Conservation (phyloP, 2,329 filamentous ascomycete genomes). For the Claviceps humidiphila region DNA sequence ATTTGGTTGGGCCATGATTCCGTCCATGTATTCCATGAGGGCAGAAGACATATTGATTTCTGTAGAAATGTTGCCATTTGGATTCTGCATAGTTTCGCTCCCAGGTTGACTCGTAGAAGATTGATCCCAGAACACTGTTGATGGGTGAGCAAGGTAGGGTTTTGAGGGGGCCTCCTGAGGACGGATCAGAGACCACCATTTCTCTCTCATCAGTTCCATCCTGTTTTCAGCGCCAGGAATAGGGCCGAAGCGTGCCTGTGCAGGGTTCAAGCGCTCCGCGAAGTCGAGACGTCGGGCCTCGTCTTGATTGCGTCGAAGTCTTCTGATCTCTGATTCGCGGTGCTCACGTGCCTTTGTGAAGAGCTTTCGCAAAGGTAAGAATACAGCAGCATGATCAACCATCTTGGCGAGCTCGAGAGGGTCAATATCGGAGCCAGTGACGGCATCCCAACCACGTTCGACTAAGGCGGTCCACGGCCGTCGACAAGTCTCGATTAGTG, state of each 20-base stretch:
- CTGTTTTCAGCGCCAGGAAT: slow-evolving; percentile 32
- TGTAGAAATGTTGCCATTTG: slow-evolving; percentile 7
- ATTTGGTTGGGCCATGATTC: slow-evolving; percentile 23
- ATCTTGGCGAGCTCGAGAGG: slow-evolving; percentile 31
- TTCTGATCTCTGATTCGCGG: slow-evolving; percentile 35
- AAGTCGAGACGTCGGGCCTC: slow-evolving; percentile 36
- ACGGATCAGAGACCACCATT: slow-evolving; percentile 38
- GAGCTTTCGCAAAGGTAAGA: slow-evolving; percentile 40
- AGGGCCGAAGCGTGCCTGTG: slow-evolving; percentile 33
- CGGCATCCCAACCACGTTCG: slow-evolving; percentile 36
- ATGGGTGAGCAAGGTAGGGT: not conserved
- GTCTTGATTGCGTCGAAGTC: slow-evolving; percentile 33
- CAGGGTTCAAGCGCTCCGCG: slow-evolving; percentile 30
- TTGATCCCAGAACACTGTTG: not conserved
- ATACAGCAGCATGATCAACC: slow-evolving; percentile 33
- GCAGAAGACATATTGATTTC: slow-evolving; percentile 16
- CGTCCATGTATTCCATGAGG: slow-evolving; percentile 23
- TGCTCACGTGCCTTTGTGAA: slow-evolving; percentile 39
- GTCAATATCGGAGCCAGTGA: slow-evolving; percentile 26
- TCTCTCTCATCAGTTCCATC: slow-evolving; percentile 31
- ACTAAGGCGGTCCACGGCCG: slow-evolving; percentile 36
- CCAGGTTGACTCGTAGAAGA: slow-evolving; percentile 5
- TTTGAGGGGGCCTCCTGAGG: slow-evolving; percentile 13
- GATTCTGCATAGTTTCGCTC: slow-evolving; percentile 6
- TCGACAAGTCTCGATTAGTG: slow-evolving; percentile 31